A percentile compares a stretch with the other conserved stretches of the same genome.
Conservation (phyloP, 306 rosid genomes). For the Senna tora region DNA sequence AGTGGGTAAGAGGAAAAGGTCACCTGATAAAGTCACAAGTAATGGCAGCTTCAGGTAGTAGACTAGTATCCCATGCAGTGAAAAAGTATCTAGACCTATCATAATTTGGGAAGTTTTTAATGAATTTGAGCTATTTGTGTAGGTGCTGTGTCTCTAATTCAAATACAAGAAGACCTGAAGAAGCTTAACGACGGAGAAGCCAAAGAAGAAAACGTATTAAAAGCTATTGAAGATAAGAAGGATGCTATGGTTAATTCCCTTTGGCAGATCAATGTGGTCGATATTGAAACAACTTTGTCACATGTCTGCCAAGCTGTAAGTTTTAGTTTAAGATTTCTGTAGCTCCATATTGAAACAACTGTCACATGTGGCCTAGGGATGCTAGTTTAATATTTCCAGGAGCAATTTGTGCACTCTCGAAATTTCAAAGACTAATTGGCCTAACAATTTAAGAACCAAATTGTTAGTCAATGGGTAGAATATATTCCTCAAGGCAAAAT, state of each 20-base stretch:
- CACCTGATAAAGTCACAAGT: slow-evolving; percentile 95
- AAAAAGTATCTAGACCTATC: slow-evolving; percentile 16
- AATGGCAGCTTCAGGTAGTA: slow-evolving; percentile 91
- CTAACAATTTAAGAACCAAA: neutral
- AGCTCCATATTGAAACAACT: slow-evolving; percentile 82
- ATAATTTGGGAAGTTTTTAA: slow-evolving; percentile 34
- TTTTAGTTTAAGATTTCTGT: slow-evolving; percentile 12
- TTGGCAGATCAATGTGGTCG: slow-evolving; percentile 92
- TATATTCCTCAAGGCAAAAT: too few relatives aligned
- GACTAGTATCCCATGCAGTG: slow-evolving; percentile 32
- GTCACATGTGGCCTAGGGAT: slow-evolving; percentile 35
- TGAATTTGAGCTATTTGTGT: slow-evolving; percentile 31
- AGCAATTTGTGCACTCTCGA: neutral
- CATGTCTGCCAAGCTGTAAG: slow-evolving; percentile 90
- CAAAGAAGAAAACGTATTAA: slow-evolving; percentile 67
- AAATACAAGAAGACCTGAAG: slow-evolving; percentile 85
- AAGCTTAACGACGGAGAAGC: slow-evolving; percentile 67
- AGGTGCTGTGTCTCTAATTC: slow-evolving; percentile 97
- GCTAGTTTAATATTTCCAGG: neutral
- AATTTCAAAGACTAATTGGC: neutral
- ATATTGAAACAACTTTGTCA: slow-evolving; percentile 87
- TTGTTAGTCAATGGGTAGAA: too few relatives aligned
- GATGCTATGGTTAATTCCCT: slow-evolving; percentile 83
- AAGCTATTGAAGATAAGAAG: slow-evolving; percentile 80
- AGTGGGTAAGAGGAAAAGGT: slow-evolving; percentile 96